Base-by-base conservation (phyloP, 2,329 filamentous ascomycete genomes). In the Arthrobotrys sinensis region DNA sequence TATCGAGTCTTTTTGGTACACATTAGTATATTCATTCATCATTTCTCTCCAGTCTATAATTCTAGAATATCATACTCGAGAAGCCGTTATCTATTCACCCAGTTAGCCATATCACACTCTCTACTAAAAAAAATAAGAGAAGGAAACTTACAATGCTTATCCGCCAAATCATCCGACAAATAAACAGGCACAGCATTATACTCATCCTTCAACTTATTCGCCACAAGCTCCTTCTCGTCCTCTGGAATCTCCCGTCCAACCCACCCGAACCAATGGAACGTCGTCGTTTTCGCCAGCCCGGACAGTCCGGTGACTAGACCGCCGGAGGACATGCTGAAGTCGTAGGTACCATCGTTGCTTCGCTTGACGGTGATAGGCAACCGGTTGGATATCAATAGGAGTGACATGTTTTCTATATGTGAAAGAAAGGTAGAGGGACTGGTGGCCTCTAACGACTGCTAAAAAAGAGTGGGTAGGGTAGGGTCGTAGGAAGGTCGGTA, bases 201-300 rank as follows among this genome's bases (percentile, higher is more conserved):
- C 82, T 97, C 92, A 21, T 96, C 90, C 85, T 93, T 92, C 83
- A 98, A 87, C 80, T 92, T 90, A 83, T 91, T 88, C 83, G 90
- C 91, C 84, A 99, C 90, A 70, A 88, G 87, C 1, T 88, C 87
- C 50, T 93, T 89, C 85, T 98, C 95, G 69, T 90, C 89, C 80
- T 96, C 93, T 45, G 95, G 95, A 3, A 98, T 90, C 85, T 98
- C 93, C 60, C 97, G 86, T 43, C 96, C 96, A 0, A 96, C 94
- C 95, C 96, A 98, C 81, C 96, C 96, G 85, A 98, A 98, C 96
- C 96, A 99, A 85, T 96, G 93, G 85, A 98, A 98, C 81, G 91
- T 95, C 28, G 93, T 97, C 36, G 93, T 92, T 86, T 97, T 97
- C 82, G 93, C 91, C 75, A 98, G 86, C 28, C 96, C 96, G 81